Evolutionary conservation across 2,329 filamentous ascomycete species (phyloP).

Genomic region (Periconia sp.): DNA sequence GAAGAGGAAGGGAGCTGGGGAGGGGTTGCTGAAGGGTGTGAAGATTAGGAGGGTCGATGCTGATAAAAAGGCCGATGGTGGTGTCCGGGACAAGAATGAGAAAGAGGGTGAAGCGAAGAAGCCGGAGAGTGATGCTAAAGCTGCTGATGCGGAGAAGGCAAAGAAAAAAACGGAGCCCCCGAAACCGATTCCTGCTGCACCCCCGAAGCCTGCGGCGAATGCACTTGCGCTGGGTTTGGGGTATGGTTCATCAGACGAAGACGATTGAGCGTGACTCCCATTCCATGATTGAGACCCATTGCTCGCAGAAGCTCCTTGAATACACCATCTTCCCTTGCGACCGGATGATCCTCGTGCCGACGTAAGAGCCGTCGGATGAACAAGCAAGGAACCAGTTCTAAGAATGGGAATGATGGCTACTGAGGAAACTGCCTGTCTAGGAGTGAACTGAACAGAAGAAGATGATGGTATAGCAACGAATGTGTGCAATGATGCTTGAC

Average conservation of each 20-base stretch:
- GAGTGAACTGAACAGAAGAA: too few relatives aligned
- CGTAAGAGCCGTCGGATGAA: too few relatives aligned
- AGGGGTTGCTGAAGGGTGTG: slow-evolving; percentile 41
- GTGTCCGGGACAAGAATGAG: slow-evolving; percentile 4
- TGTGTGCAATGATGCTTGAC: too few relatives aligned
- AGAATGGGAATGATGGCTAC: too few relatives aligned
- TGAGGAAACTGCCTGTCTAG: too few relatives aligned
- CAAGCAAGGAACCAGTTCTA: too few relatives aligned
- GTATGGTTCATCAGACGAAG: slow-evolving; percentile 50
- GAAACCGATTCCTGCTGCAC: slow-evolving; percentile 12
- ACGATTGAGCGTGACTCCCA: slow-evolving; percentile 24
- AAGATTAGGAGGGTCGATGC: slow-evolving; percentile 47
- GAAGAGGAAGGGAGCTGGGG: slow-evolving; percentile 52
- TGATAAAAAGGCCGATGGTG: slow-evolving; percentile 2
- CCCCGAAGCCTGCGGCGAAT: slow-evolving; percentile 17
- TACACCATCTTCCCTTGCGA: too few relatives aligned
- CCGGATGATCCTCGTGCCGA: too few relatives aligned
- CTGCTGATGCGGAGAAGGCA: not conserved
- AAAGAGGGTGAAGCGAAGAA: slow-evolving; percentile 1
- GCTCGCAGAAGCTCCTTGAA: too few relatives aligned
- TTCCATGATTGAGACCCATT: not conserved
- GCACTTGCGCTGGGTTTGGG: slow-evolving; percentile 38
- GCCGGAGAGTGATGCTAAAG: not conserved
- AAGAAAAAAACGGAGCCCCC: not conserved
- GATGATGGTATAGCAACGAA: too few relatives aligned